phyloP scores from a whole-genome alignment of 176 grass and related monocot species.

The Phoenix roebelenii region DNA sequence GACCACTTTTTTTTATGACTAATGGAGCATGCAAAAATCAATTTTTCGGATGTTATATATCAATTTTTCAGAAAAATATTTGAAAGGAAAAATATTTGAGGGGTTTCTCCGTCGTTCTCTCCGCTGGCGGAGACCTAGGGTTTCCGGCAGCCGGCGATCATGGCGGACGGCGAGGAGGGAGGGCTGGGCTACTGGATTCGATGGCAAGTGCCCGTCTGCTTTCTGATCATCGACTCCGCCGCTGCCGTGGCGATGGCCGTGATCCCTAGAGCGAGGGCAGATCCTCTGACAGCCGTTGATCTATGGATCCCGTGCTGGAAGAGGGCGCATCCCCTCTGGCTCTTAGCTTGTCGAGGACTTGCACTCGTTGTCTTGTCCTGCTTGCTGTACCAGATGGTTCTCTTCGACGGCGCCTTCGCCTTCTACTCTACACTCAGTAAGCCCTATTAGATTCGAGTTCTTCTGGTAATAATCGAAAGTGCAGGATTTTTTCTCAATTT shows the following conservation, averaged over 20 bases:
- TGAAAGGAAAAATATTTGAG: too few species aligned
- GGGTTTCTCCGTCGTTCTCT: too few species aligned
- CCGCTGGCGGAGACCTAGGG: too few species aligned
- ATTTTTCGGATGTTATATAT: too few species aligned
- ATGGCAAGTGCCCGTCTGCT: constrained; percentile 8
- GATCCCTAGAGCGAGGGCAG: not conserved
- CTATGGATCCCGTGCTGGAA: constrained; percentile 10
- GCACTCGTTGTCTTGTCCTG: not conserved
- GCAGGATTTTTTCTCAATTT: too few species aligned
- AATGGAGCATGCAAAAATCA: too few species aligned
- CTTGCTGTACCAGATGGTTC: not conserved
- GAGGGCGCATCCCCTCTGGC: not conserved
- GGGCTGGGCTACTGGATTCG: constrained; percentile 5
- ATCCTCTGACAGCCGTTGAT: not conserved
- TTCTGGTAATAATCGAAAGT: too few species aligned
- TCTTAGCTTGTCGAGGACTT: constrained; percentile 2
- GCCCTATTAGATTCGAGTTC: too few species aligned
- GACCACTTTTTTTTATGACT: too few species aligned
- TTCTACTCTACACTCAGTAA: constrained; percentile 4
- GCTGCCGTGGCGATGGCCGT: not conserved
- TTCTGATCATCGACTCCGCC: not conserved
- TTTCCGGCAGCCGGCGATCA: not conserved
- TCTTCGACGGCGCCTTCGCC: constrained; percentile 6
- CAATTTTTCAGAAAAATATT: too few species aligned
- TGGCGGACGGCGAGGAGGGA: not conserved